These are phyloP conservation scores for Paulownia fortunei DNA, from an alignment of 257 asterid genomes.

Conservation along the genomic window DNA sequence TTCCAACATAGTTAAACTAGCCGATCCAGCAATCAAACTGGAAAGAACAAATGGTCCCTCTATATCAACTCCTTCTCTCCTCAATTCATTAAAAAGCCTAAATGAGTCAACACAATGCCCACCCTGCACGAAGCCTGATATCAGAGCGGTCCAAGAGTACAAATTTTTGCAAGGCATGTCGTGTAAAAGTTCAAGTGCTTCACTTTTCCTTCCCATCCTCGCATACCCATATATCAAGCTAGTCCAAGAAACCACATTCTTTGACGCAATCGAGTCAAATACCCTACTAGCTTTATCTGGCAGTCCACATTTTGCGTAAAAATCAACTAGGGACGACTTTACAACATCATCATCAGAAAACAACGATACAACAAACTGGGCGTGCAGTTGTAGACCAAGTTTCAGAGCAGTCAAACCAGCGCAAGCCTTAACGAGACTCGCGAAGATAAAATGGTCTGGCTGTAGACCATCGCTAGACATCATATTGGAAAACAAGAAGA, in stretches of 20 bases:
- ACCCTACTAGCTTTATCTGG: constrained; percentile 56
- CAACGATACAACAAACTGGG: constrained; percentile 56
- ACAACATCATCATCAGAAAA: constrained; percentile 68
- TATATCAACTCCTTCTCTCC: constrained; percentile 57
- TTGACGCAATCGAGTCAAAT: constrained; percentile 54
- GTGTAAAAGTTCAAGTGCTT: constrained; percentile 53
- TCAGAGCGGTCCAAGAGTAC: constrained; percentile 67
- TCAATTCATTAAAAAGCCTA: constrained; percentile 56
- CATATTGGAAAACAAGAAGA: constrained; percentile 47
- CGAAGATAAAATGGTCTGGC: constrained; percentile 71
- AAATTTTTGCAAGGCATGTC: constrained; percentile 50
- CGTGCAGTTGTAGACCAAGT: constrained; percentile 72
- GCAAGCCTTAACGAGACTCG: constrained; percentile 72
- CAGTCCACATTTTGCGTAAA: constrained; percentile 73
- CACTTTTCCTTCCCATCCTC: constrained; percentile 59
- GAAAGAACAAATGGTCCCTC: constrained; percentile 63
- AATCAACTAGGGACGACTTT: constrained; percentile 79
- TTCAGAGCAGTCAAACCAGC: constrained; percentile 46
- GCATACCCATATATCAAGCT: constrained; percentile 79
- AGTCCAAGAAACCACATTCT: constrained; percentile 68
- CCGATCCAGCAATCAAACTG: constrained; percentile 65
- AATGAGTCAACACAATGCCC: constrained; percentile 58
- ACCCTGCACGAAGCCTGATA: constrained; percentile 75
- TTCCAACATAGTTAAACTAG: constrained; percentile 57
- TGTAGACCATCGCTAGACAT: constrained; percentile 40